Base-by-base conservation (phyloP, 2,329 filamentous ascomycete genomes). In the Raffaelea arxii region DNA sequence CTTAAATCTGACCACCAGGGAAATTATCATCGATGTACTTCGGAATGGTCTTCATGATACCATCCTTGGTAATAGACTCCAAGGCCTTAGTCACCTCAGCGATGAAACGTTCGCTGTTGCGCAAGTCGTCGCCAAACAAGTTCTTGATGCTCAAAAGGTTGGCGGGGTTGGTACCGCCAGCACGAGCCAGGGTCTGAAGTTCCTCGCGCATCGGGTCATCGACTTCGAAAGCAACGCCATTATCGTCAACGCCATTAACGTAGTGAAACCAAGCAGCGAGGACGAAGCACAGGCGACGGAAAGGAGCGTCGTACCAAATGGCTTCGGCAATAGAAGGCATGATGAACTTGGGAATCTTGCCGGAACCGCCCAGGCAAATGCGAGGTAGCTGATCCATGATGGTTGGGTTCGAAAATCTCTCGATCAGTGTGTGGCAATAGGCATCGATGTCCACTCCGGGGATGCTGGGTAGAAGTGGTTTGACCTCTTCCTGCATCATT, bases 401-500 rank as follows among this genome's bases (percentile, higher is more conserved):
- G 46, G 71, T 74, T 0, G 72, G 71, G 68, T 75, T 75, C 56
- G 69, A 68, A 63, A 75, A 75, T 32, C 72, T 72, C 58, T 72
- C 70, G 50, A 75, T 67, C 39, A 75, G 66, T 1, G 71, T 75
- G 50, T 66, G 60, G 64, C 70, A 73, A 60, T 75, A 75, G 53
- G 69, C 53, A 52, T 75, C 70, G 44, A 75, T 68, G 54, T 72
- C 59, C 49, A 75, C 70, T 32, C 70, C 72, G 0, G 64, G 62
- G 32, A 75, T 75, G 7, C 64, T 64, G 21, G 72, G 72, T 30
- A 75, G 60, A 16, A 72, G 61, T 0, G 72, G 72, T 62, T 74
- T 74, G 47, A 74, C 71, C 59, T 75, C 72, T 35, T 71, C 54
- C 51, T 75, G 70, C 72, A 75, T 74, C 70, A 75, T 74, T 59